Evolutionary conservation across 1,139 yeast genomes (phyloP), one percentile per base, ranked within the genome.

Genomic region (Candida smagusa): DNA sequence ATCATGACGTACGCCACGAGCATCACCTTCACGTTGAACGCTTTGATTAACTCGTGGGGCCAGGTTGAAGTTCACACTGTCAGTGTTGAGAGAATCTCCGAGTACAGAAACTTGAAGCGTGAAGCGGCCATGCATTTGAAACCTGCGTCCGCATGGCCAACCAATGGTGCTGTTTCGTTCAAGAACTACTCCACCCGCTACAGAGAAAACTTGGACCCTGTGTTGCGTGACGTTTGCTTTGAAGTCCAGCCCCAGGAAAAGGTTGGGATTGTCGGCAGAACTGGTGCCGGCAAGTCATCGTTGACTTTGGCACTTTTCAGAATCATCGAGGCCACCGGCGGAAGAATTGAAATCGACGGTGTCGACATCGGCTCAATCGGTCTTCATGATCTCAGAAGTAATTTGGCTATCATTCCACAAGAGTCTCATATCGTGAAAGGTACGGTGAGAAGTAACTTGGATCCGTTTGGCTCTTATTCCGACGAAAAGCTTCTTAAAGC

Each of bases 261-360:
- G 45, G 49, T 66, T 33, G 72, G 72, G 12, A 61, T 66, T 41
- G 71, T 65, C 26, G 72, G 72, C 11, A 51, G 72, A 47, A 66
- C 72, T 3, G 72, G 72, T 7, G 71, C 72, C 3, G 72, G 72
- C 5, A 66, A 66, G 41, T 63, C 69, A 5, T 58, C 70, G 0
- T 54, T 66, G 26, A 59, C 71, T 2, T 52, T 65, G 40, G 70
- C 72, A 0, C 47, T 66, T 9, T 66, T 65, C 54, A 54, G 72
- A 25, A 62, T 66, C 9, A 58, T 66, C 31, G 72, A 66, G 47
- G 60, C 70, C 4, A 52, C 59, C 11, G 29, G 40, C 1, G 72
- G 72, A 3, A 48, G 53, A 34, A 61, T 66, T 30, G 59, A 55
- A 24, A 62, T 65, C 31, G 72, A 65, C 44, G 56, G 53, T 3